Evolutionary conservation across 208 protist genomes (phyloP).

Genomic region (Ichthyophonus hoferi): DNA sequence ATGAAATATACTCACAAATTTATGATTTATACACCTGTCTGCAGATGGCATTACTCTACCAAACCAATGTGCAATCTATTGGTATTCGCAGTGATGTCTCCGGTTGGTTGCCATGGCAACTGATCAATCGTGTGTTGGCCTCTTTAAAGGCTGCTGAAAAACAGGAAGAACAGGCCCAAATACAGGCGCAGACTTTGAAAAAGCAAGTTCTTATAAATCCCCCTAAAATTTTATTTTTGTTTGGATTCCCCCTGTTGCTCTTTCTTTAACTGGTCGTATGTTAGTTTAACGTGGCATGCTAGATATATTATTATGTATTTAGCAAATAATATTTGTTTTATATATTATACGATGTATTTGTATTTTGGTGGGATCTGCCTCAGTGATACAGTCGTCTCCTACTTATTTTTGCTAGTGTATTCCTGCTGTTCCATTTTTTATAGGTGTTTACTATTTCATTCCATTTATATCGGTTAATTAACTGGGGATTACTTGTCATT

Average conservation of each 20-base stretch:
- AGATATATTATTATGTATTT: too few relatives aligned
- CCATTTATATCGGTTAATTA: neutral
- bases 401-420: too few relatives aligned
- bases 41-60: neutral
- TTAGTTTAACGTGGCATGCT: too few relatives aligned
- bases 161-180: too few relatives aligned
- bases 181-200: neutral
- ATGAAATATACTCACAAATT: too few relatives aligned
- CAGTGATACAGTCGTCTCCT: too few relatives aligned
- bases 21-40: neutral
- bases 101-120: neutral
- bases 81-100: neutral
- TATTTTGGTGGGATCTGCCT: too few relatives aligned
- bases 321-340: neutral
- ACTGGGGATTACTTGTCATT: too few relatives aligned
- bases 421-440: too few relatives aligned
- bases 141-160: neutral
- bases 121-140: neutral
- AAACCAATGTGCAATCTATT: neutral
- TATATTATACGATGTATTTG: too few relatives aligned
- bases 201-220: neutral
- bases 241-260: neutral
- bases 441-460: neutral
- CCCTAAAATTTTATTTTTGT: neutral
- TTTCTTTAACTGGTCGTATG: neutral